Conservation (phyloP, 2,329 filamentous ascomycete species). For the Pseudocercospora macadamiae region DNA sequence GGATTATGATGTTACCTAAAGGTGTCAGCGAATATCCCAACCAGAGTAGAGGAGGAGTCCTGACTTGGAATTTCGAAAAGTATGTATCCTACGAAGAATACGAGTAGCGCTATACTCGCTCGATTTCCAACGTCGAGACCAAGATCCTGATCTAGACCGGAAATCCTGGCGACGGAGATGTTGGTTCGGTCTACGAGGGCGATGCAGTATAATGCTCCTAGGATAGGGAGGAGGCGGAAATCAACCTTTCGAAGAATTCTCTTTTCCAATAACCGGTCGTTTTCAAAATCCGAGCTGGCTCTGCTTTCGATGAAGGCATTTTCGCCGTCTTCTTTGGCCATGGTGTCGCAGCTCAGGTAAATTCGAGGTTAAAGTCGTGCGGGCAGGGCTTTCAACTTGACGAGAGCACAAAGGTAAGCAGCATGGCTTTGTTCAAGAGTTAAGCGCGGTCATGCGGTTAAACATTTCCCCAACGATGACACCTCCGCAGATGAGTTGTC, state of each 20-base stretch:
- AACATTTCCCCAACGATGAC: not conserved
- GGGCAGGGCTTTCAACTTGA: not conserved
- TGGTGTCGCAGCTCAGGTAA: not conserved
- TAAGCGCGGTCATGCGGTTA: not conserved
- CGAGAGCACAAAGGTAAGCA: not conserved
- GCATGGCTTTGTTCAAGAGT: not conserved
- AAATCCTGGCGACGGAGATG: slow-evolving; percentile 15
- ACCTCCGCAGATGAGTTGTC: not conserved
- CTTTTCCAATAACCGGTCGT: slow-evolving; percentile 30
- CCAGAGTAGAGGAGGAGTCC: not conserved
- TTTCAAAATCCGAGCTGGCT: not conserved
- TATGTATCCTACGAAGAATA: slow-evolving; percentile 14
- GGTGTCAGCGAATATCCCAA: not conserved
- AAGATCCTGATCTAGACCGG: slow-evolving; percentile 16
- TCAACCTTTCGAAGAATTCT: slow-evolving; percentile 54
- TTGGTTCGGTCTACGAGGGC: slow-evolving; percentile 48
- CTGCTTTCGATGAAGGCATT: not conserved
- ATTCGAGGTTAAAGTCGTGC: too few relatives aligned
- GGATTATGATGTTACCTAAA: slow-evolving; percentile 39
- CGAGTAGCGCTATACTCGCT: slow-evolving; percentile 10
- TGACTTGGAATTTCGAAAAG: slow-evolving; percentile 11
- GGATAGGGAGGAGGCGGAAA: slow-evolving; percentile 51
- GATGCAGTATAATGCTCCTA: slow-evolving; percentile 46
- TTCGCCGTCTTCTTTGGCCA: not conserved
- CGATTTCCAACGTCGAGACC: slow-evolving; percentile 6